Base-by-base conservation (phyloP, 1,284 basidiomycete species). In the Peniophora sp. region DNA sequence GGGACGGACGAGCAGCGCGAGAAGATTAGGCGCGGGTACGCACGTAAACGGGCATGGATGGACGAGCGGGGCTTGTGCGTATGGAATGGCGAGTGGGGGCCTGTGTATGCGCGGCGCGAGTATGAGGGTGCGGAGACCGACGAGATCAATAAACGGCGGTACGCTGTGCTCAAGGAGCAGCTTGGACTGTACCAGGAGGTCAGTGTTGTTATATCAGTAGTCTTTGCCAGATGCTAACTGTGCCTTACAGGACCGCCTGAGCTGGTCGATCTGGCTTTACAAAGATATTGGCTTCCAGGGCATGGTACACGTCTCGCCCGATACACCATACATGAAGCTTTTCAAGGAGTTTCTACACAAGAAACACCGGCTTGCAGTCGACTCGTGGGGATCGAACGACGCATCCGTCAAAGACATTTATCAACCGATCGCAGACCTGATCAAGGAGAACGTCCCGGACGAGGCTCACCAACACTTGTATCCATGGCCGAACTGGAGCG, bases 211-310 rank as follows among this genome's bases (percentile, higher is more conserved):
- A n/a, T n/a, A n/a, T n/a, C n/a, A n/a, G n/a, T n/a, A n/a, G n/a
- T n/a, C n/a, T n/a, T n/a, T n/a, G n/a, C n/a, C n/a, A n/a, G n/a
- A n/a, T n/a, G n/a, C n/a, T n/a, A n/a, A n/a, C n/a, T n/a, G n/a
- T n/a, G n/a, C n/a, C n/a, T n/a, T n/a, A 14, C 56, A 85, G 81
- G 84, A 85, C 58, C 74, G 71, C 35, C 62, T 85, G 52, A 83
- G 79, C 59, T 91, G 88, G 88, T 83, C 84, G 0, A 91, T 92
- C 63, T 91, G 89, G 89, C 65, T 89, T 16, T 92, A 89, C 74
- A 92, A 91, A 62, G 85, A 91, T 63, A 87, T 90, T 53, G 88
- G 89, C 2, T 90, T 86, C 71, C 88, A 90, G 63, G 83, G 89
- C 39, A 89, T 92, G 85, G 82, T 87, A 22, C 78, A 87, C 59